Percentiles rank a stretch among this genome's conserved stretches.
Evolutionary conservation across 2,329 filamentous ascomycete species (phyloP).

Genomic region (Trichoderma breve): DNA sequence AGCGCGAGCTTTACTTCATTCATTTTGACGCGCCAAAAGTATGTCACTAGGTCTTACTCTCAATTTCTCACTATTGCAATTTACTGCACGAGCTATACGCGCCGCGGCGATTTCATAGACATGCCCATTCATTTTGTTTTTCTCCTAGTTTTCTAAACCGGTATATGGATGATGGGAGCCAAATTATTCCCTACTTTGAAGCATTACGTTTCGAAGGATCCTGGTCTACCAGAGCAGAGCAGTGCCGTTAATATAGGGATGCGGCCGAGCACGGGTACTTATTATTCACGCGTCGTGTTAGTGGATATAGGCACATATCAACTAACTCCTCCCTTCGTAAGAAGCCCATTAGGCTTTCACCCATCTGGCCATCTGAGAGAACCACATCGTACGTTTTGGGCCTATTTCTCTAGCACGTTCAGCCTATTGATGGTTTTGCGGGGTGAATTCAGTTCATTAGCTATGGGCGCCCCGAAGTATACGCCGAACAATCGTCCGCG

Average conservation of each 20-base stretch:
- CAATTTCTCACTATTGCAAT: neutral
- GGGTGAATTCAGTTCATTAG: neutral
- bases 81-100: neutral
- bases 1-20: neutral
- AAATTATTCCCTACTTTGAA: neutral
- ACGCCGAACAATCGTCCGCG: conserved; percentile 6
- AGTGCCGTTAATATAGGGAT: neutral
- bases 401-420: neutral
- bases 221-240: neutral
- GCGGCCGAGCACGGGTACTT: neutral
- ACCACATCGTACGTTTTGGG: neutral
- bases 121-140: neutral
- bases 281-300: neutral
- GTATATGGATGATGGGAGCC: neutral
- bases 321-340: neutral
- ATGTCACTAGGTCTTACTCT: neutral
- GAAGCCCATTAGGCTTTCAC: neutral
- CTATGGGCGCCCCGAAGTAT: neutral
- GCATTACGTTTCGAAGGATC: neutral
- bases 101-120: neutral
- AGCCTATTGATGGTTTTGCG: neutral
- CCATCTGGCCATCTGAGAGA: neutral
- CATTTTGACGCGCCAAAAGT: neutral
- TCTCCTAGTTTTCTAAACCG: neutral
- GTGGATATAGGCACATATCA: neutral